Base-by-base conservation (phyloP, 2,329 filamentous ascomycete genomes). In the Penicillium sp. region DNA sequence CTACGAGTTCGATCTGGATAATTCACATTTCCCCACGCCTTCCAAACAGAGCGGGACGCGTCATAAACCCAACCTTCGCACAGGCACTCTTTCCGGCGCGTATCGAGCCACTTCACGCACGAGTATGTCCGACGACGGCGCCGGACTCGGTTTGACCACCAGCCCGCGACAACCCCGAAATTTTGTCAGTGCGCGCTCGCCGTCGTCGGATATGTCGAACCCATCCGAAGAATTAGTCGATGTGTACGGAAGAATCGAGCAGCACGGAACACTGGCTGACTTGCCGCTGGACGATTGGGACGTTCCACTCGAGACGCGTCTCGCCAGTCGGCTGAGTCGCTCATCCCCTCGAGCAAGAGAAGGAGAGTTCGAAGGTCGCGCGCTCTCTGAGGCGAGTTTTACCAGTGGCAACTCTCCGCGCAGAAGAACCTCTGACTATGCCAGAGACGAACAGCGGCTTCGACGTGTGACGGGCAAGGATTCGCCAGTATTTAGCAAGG, bases 401-500 rank as follows among this genome's bases (percentile, higher is more conserved):
- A 58, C 75, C 13, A 71, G 75, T 51, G 73, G 77, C 46, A 68
- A 74, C 14, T 70, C 73, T 19, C 65, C 75, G 5, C 76, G 73
- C 51, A 75, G 71, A 35, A 75, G 70, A 37, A 62, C 73, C 22
- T 68, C 71, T 22, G 74, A 79, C 37, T 75, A 76, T 56, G 69
- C 73, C 28, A 67, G 71, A 53, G 78, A 81, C 55, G 75, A 76
- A 62, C 70, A 72, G 63, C 75, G 78, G 37, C 67, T 81, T 30
- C 71, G 71, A 65, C 73, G 74, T 26, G 78, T 73, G 22, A 78
- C 76, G 7, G 67, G 72, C 33, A 76, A 70, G 63, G 73, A 72
- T 26, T 76, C 76, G 2, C 77, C 78, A 2, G 72, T 79, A 25
- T 74, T 80, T 60, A 75, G 78, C 54, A 78, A 73, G 63, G 76